Base-by-base conservation (phyloP, 2,329 filamentous ascomycete species). In the Phaeosphaeriaceae sp. region DNA sequence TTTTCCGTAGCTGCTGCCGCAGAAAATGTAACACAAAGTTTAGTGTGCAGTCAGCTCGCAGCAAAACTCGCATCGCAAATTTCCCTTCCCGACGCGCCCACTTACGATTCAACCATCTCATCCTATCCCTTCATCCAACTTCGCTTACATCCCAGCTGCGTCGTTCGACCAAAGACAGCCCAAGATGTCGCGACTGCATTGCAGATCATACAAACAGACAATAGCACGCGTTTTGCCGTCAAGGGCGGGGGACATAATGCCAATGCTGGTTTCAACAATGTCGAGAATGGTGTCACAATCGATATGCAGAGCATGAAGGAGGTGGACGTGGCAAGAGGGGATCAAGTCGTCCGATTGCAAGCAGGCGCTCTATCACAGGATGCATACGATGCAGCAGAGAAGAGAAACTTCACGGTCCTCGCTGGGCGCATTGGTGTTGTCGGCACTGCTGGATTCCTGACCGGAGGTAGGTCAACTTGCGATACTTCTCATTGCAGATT, bases 331-430 rank as follows among this genome's bases (percentile, higher is more conserved):
- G 53, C 62, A 19, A 55, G 43, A 43, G 52, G 58, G 0, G 62
- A 59, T 13, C 50, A 61, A 4, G 54, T 72, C 7, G 70, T 69
- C 1, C 59, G 52, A 35, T 60, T 77, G 6, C 64, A 59, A 6
- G 66, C 72, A 6, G 76, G 75, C 2, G 56, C 61, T 6, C 68
- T 72, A 9, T 80, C 77, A 73, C 58, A 59, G 17, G 64, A 78
- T 24, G 78, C 79, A 3, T 81, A 81, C 51, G 58, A 65, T 32
- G 55, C 60, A 11, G 63, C 67, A n/a, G 66, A 71, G 19, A 56
- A 59, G 21, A 54, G 63, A 15, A 58, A 64, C 11, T 30, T 65
- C 11, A 63, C 65, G 3, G 69, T 67, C 1, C 55, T 66, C 17
- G 67, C 70, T 17, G 72, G 71, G 5, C 66, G 74, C 13, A 67